Evolutionary conservation across 441 rosid genomes (phyloP).

Genomic region (Viola pubescens): DNA sequence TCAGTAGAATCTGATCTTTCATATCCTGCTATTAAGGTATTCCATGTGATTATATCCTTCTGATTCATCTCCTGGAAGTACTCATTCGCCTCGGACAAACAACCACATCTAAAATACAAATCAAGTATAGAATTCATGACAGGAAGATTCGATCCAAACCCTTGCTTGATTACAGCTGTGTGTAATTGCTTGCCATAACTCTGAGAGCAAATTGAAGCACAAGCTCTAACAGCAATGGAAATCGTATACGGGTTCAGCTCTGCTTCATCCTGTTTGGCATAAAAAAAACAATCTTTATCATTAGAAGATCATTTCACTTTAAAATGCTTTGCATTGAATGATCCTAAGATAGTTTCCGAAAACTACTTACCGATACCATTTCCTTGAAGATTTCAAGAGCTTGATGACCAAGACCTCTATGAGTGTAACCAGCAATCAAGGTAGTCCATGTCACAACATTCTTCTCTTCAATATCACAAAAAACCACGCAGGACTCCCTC

Average conservation of each 20-base stretch:
- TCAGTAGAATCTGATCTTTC: constrained; percentile 55
- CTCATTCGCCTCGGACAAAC: constrained; percentile 49
- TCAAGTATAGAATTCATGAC: constrained; percentile 81
- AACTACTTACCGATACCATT: constrained; percentile 53
- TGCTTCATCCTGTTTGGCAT: constrained; percentile 46
- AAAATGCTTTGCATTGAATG: neutral
- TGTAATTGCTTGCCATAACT: constrained; percentile 64
- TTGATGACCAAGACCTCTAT: constrained; percentile 51
- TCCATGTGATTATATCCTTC: constrained; percentile 78
- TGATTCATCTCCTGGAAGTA: constrained; percentile 59
- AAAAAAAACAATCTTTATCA: constrained; percentile 3
- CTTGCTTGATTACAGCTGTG: constrained; percentile 47
- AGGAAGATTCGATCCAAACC: constrained; percentile 61
- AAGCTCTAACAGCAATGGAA: constrained; percentile 81
- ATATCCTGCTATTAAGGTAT: constrained; percentile 69
- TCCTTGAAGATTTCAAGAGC: constrained; percentile 56
- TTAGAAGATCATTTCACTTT: neutral
- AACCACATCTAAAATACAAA: constrained; percentile 78
- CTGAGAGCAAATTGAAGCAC: constrained; percentile 52
- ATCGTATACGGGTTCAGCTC: constrained; percentile 58
- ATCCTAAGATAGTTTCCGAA: neutral
- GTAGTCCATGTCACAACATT: constrained; percentile 81
- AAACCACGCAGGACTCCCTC: constrained; percentile 55
- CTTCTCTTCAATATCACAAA: constrained; percentile 41
- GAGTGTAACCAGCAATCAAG: constrained; percentile 73